Percentiles rank a stretch among this genome's conserved stretches.
Evolutionary conservation across 2,329 filamentous ascomycete genomes (phyloP).

Genomic region (Pestalotiopsis sp.): DNA sequence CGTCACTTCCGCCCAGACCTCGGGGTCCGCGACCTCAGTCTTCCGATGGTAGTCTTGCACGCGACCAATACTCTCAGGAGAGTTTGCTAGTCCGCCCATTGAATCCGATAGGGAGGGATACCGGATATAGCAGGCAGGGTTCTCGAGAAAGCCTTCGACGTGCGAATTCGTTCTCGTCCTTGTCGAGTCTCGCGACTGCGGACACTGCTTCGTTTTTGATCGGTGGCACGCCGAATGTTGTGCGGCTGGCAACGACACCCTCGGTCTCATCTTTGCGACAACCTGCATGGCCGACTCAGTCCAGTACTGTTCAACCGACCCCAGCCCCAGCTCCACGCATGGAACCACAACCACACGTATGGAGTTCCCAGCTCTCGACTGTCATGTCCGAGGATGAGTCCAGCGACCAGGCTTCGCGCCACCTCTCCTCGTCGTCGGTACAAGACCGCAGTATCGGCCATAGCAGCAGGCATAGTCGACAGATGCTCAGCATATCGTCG

Average conservation of each 20-base stretch:
- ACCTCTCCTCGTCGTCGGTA: constrained; percentile 46
- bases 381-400: constrained; percentile 65
- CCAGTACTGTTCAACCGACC: constrained; percentile 12
- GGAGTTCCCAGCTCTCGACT: constrained; percentile 66
- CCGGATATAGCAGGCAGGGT: constrained; percentile 50
- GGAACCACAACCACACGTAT: constrained; percentile 57
- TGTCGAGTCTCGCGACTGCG: constrained; percentile 56
- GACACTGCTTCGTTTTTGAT: constrained; percentile 45
- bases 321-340: constrained; percentile 36
- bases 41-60: constrained; percentile 37
- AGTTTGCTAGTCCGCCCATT: constrained; percentile 62
- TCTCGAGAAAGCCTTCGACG: constrained; percentile 57
- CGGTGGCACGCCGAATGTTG: constrained; percentile 41
- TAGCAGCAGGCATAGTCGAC: constrained; percentile 53
- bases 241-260: constrained; percentile 34
- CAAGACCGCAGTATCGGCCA: constrained; percentile 54
- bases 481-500: constrained; percentile 61
- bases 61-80: constrained; percentile 60
- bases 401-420: constrained; percentile 52
- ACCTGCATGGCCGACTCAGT: constrained; percentile 31
- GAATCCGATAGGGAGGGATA: constrained; percentile 44
- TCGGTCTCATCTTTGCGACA: constrained; percentile 20
- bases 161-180: constrained; percentile 53
- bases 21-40: constrained; percentile 27
- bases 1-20: constrained; percentile 34